Evolutionary conservation across 2,329 filamentous ascomycete species (phyloP), one percentile per base, ranked within the genome.

Genomic region (Hyphodiscus sp.): DNA sequence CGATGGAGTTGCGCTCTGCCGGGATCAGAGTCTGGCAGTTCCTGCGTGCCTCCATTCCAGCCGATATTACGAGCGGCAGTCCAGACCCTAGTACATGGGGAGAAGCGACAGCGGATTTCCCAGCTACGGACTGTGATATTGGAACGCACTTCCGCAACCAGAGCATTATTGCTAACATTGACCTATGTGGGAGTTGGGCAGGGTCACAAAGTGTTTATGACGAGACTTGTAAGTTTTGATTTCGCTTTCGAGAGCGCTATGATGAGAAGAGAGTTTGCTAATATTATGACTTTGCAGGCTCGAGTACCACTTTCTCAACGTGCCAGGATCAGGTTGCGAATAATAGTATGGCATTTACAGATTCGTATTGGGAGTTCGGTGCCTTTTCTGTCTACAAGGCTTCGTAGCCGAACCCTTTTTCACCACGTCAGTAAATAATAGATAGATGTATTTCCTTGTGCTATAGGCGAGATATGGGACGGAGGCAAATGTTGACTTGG

Each of bases 131-230:
- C 19, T 96, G 92, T 71, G 73, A 91, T 63, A 86, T 95, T 58
- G 74, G 81, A 53, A 64, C 70, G 1, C 79, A 86, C 70, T 95
- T 96, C 73, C 74, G 74, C 56, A 73, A 86, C 57, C 80, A 95
- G 74, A 81, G 85, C 64, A 83, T 96, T 60, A 81, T 92, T 62
- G 85, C 92, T 68, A 83, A 92, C 71, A 94, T 85, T 2, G 87
- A 87, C 33, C 87, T 95, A 67, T 96, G 91, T 71, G 91, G 91
- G 23, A 82, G 85, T 67, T 96, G 91, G 91, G 91, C 91, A 5
- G 89, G 89, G 77, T 74, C 68, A 64, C 10, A 71, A 53, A 67
- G 18, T 48, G 47, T 63, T 42, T 67, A 63, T 54, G 44, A 49
- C 19, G 51, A 62, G 47, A 62, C 46, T 55, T 67, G 64, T 63